phyloP scores from a whole-genome alignment of 192 early-diverging fungal genomes.

The Diversispora eburnea region DNA sequence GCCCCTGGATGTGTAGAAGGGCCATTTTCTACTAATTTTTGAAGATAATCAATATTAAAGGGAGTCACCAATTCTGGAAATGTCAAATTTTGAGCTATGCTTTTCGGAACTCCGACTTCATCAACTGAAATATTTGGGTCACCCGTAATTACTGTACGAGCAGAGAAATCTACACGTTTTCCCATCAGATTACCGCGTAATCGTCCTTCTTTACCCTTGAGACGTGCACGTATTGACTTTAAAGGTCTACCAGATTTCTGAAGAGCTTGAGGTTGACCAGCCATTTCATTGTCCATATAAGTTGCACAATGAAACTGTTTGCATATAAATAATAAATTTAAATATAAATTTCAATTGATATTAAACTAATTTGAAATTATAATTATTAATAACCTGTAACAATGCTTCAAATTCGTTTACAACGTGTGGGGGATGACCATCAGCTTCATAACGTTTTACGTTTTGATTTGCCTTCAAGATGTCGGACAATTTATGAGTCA shows the following conservation, averaged over 20 bases:
- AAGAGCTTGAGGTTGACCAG: conserved; percentile 83
- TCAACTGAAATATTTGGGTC: conserved; percentile 98
- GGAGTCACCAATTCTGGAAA: conserved; percentile 97
- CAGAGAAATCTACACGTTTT: conserved; percentile 99
- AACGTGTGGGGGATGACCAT: conserved; percentile 85
- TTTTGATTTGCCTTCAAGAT: conserved; percentile 91
- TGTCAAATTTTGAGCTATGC: conserved; percentile 94
- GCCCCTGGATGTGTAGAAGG: conserved; percentile 93
- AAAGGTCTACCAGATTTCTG: conserved; percentile 92
- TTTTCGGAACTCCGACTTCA: conserved; percentile 96
- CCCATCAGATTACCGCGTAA: conserved; percentile 99
- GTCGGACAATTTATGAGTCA: conserved; percentile 91
- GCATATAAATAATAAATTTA: neutral
- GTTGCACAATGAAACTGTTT: conserved; percentile 88
- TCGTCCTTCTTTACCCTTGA: conserved; percentile 99
- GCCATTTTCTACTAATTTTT: conserved; percentile 85
- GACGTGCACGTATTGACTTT: conserved; percentile 91
- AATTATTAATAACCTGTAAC: conserved; percentile 47
- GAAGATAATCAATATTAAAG: conserved; percentile 90
- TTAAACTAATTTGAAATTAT: neutral
- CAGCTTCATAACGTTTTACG: conserved; percentile 73
- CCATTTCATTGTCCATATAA: conserved; percentile 96
- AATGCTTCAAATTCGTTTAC: conserved; percentile 84
- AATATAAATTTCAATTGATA: neutral
- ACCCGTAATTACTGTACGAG: conserved; percentile 98